Base-by-base conservation (phyloP, 805 yeast species). In the Diddensiella santjacobensis region DNA sequence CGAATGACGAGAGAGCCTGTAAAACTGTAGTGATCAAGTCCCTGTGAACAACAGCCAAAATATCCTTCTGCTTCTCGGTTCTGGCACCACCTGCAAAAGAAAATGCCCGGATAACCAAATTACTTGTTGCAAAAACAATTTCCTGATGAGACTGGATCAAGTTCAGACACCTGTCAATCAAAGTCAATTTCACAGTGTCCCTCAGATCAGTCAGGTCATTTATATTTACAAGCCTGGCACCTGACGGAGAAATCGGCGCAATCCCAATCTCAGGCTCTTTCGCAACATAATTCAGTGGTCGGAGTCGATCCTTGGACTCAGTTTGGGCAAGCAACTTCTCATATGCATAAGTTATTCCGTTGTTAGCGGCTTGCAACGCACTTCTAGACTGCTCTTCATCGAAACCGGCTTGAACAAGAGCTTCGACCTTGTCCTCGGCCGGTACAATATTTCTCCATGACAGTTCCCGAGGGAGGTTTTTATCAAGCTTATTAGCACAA, bases 401-500 rank as follows among this genome's bases (percentile, higher is more conserved):
- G 20, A 47, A 55, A 13, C 61, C 60, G 4, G 49, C 36, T n/a
- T 47, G 46, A 18, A 58, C 54, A 11, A 63, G 41, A 5, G 55
- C 52, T 3, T 52, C 50, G 17, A 59, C 58, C 42, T 54, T 54
- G 20, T 51, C 50, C 30, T 64, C 63, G 10, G 59, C 47, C 3
- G 66, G 61, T n/a, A 52, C 30, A n/a, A 58, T 47, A 11, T 42
- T 39, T 37, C 48, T 37, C 56, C 62, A 59, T 6, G 52, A 45
- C 18, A 60, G 39, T 5, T 48, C 49, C 19, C 56, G 40, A 6
- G 63, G 61, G 3, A 57, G 48, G 3, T 37, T 42, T 11, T 44
- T 49, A 8, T 42, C 48, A 13, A 18, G 19, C 22, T 39, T 33
- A 22, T 40, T 13, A 3, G 40, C 30, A 17, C 15, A 18, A 6